Base-by-base conservation (phyloP, 352 stramenopile species). In the Globisporangium irregulare region DNA sequence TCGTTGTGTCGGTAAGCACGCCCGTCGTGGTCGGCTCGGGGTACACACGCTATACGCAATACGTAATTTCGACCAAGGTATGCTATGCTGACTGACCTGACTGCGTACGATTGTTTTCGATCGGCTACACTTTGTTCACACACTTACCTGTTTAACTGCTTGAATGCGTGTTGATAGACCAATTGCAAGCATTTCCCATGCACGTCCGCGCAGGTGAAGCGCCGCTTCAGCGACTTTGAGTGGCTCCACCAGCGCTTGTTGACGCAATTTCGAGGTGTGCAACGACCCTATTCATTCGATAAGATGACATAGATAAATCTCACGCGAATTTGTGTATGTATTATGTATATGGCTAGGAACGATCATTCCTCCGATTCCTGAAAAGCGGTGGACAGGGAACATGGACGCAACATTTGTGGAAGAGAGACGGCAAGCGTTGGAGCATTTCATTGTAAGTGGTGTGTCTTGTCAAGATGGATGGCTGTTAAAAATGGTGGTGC, bases 331-430 rank as follows among this genome's bases (percentile, higher is more conserved):
- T 59, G 25, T 6, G 2, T 59, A 5, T 48, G 50, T 60, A 9
- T 1, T 60, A 14, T 2, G 1, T 51, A 12, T 41, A 12, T 41
- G 12, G 12, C 36, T 43, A 89, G 89, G 87, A 29, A 94, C 87
- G 18, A 95, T 96, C 72, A 94, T 97, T 48, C 91, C 91, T 5
- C 91, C 90, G 18, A 78, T 97, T 3, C 91, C 90, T 14, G 87
- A 94, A 54, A 97, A 96, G 61, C 79, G 87, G 58, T 95, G 87
- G 87, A 92, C 86, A 34, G 89, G 89, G 27, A 96, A 95, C 66
- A 91, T 96, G 86, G 87, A 95, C 66, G 86, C 86, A 15, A 94
- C 86, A 4, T 97, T 97, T 70, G 86, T 97, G 32, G 87, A 96
- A 79, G 89, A 95, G 67, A 80, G 90, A 50, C 84, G 87, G 20